Conservation (phyloP, 805 yeast species). For the Starmerella asiatica region DNA sequence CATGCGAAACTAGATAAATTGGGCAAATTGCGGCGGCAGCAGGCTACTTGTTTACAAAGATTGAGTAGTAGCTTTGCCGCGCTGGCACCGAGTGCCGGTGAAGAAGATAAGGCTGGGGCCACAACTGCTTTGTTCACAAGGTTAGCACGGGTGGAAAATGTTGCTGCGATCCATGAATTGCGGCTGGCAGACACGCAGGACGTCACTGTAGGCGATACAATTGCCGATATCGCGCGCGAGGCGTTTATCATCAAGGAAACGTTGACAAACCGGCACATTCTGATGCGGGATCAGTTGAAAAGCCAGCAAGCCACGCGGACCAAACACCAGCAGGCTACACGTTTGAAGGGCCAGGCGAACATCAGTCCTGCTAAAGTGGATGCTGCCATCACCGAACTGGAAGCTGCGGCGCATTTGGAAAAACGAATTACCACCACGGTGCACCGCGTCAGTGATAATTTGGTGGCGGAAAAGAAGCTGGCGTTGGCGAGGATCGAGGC, state of each 20-base stretch:
- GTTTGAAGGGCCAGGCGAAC: slow-evolving; percentile 55
- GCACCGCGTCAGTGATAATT: slow-evolving; percentile 70
- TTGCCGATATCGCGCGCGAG: slow-evolving; percentile 52
- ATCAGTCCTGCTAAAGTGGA: slow-evolving; percentile 82
- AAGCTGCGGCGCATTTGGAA: slow-evolving; percentile 63
- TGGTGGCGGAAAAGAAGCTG: slow-evolving; percentile 58
- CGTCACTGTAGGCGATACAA: slow-evolving; percentile 65
- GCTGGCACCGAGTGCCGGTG: background rate
- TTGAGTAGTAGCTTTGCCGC: slow-evolving; percentile 32
- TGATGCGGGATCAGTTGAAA: slow-evolving; percentile 75
- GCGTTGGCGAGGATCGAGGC: slow-evolving; percentile 46
- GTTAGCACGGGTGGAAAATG: background rate
- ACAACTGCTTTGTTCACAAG: background rate
- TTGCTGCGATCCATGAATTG: slow-evolving; percentile 34
- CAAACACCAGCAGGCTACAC: slow-evolving; percentile 56
- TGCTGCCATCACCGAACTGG: slow-evolving; percentile 70
- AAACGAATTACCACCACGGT: slow-evolving; percentile 65
- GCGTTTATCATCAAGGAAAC: slow-evolving; percentile 85
- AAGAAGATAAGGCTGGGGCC: no score
- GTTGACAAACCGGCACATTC: slow-evolving; percentile 75
- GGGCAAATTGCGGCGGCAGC: slow-evolving; percentile 32
- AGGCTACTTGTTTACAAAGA: slow-evolving; percentile 18
- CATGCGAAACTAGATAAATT: slow-evolving; percentile 41
- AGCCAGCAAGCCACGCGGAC: slow-evolving; percentile 63
- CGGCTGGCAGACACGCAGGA: slow-evolving; percentile 56